Conservation (phyloP, 2,329 filamentous ascomycete species). For the Stachybotrys chlorohalonatus region DNA sequence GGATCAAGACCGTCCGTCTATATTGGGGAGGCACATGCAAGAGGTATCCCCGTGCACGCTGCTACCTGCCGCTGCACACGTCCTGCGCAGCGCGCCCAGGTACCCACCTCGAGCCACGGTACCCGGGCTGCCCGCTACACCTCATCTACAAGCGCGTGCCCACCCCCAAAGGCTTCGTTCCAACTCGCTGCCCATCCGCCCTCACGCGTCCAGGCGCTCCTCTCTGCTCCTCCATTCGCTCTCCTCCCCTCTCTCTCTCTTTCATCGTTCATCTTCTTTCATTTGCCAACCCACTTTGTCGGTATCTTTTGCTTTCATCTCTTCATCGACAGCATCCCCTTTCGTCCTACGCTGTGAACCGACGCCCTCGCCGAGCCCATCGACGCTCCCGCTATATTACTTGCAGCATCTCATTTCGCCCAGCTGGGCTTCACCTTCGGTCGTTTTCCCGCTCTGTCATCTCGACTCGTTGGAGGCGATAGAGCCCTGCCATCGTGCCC, state of each 20-base stretch:
- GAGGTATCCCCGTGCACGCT: not conserved
- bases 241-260: constrained; percentile 7
- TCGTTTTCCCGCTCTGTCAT: constrained; percentile 10
- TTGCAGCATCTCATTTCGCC: constrained; percentile 10
- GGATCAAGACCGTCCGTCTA: not conserved
- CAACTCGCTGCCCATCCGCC: not conserved
- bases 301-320: constrained; percentile 1
- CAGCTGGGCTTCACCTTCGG: constrained; percentile 7
- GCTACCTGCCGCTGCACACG: not conserved
- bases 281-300: constrained; percentile 7
- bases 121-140: not conserved
- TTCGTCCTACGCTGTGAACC: constrained; percentile 3
- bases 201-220: not conserved
- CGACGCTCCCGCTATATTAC: constrained; percentile 6
- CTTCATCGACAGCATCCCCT: not conserved
- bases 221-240: constrained; percentile 3
- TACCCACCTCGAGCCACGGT: not conserved
- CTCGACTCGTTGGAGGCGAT: constrained; percentile 7
- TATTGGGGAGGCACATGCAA: not conserved
- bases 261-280: constrained; percentile 7
- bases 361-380: no score
- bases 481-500: constrained; percentile 16
- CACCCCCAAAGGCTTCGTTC: not conserved
- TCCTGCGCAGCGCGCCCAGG: not conserved
- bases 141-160: not conserved